Evolutionary conservation across 1,284 basidiomycete species (phyloP).

Genomic region (Pyrrhoderma noxium): DNA sequence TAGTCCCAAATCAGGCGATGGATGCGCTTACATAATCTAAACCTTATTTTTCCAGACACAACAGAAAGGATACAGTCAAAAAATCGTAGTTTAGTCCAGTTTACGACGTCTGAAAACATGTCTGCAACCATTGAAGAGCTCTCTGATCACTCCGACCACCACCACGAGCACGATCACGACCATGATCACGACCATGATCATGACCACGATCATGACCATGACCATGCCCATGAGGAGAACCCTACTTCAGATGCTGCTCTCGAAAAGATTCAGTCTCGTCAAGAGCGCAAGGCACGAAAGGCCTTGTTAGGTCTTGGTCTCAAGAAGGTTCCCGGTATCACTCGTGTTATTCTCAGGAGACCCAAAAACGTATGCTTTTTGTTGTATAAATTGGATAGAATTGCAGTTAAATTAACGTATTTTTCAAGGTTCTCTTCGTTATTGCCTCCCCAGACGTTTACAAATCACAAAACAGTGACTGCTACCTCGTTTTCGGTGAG

Average conservation of each 20-base stretch:
- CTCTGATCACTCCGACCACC: constrained; percentile 63
- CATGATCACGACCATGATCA: constrained; percentile 47
- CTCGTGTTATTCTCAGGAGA: constrained; percentile 89
- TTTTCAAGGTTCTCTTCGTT: constrained; percentile 77
- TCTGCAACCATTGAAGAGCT: constrained; percentile 81
- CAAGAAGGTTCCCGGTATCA: constrained; percentile 90
- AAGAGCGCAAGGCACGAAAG: constrained; percentile 89
- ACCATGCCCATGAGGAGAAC: constrained; percentile 63
- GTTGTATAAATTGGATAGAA: not conserved
- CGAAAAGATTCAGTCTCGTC: constrained; percentile 88
- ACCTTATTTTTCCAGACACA: not conserved
- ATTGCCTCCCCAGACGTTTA: constrained; percentile 93
- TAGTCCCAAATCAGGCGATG: not conserved
- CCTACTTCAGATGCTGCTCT: constrained; percentile 79
- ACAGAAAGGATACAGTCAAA: not conserved
- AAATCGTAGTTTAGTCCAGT: not conserved
- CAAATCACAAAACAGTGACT: constrained; percentile 95
- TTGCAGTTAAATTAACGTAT: constrained; percentile 2
- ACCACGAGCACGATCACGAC: constrained; percentile 44
- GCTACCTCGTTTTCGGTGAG: constrained; percentile 99
- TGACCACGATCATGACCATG: constrained; percentile 43
- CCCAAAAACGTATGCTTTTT: constrained; percentile 77
- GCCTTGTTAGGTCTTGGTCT: constrained; percentile 81
- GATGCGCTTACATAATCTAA: not conserved
- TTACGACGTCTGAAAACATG: constrained; percentile 40